Percentiles rank a stretch among this genome's conserved stretches.
These are phyloP conservation scores for Neocatenulostroma microsporum DNA, from an alignment of 2,329 filamentous ascomycete genomes.

Conservation along the genomic window DNA sequence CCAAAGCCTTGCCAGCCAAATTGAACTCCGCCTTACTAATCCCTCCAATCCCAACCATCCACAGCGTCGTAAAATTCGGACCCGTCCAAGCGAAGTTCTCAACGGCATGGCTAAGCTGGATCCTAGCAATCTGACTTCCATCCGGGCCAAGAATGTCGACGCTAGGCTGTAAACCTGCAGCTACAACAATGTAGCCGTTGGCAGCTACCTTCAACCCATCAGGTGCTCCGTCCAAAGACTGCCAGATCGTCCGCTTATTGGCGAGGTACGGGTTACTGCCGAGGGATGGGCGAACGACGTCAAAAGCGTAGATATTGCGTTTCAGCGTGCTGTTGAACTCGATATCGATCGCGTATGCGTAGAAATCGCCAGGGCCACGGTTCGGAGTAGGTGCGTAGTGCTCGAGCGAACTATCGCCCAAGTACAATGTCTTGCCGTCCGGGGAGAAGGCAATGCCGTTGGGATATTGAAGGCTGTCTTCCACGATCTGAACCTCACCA, in stretches of 20 bases:
- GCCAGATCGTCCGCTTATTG: slow-evolving; percentile 36
- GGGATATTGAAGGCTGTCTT: slow-evolving; percentile 35
- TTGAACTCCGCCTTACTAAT: slow-evolving; percentile 34
- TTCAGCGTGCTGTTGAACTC: slow-evolving; percentile 28
- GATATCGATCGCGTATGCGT: too few relatives aligned
- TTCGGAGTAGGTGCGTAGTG: slow-evolving; percentile 20
- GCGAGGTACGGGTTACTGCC: slow-evolving; percentile 29
- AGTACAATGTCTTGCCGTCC: slow-evolving; percentile 38
- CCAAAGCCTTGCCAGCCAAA: slow-evolving; percentile 27
- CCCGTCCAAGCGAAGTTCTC: slow-evolving; percentile 41
- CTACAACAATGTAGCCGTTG: slow-evolving; percentile 36
- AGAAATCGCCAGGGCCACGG: slow-evolving; percentile 15
- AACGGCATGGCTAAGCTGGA: slow-evolving; percentile 39
- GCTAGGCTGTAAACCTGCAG: slow-evolving; percentile 31
- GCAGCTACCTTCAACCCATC: slow-evolving; percentile 38
- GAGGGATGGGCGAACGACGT: too few relatives aligned
- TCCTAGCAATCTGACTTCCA: slow-evolving; percentile 32
- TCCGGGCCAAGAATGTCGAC: slow-evolving; percentile 35
- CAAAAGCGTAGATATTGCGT: slow-evolving; percentile 35
- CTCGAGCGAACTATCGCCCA: slow-evolving; percentile 35
- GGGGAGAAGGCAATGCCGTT: slow-evolving; percentile 42
- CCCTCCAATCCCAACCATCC: slow-evolving; percentile 35
- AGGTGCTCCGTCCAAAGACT: slow-evolving; percentile 33
- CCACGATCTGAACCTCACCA: slow-evolving; percentile 35
- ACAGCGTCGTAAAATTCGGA: slow-evolving; percentile 32